These are phyloP conservation scores for Populus simonii DNA, from an alignment of 345 rosid species.

Conservation along the genomic window DNA sequence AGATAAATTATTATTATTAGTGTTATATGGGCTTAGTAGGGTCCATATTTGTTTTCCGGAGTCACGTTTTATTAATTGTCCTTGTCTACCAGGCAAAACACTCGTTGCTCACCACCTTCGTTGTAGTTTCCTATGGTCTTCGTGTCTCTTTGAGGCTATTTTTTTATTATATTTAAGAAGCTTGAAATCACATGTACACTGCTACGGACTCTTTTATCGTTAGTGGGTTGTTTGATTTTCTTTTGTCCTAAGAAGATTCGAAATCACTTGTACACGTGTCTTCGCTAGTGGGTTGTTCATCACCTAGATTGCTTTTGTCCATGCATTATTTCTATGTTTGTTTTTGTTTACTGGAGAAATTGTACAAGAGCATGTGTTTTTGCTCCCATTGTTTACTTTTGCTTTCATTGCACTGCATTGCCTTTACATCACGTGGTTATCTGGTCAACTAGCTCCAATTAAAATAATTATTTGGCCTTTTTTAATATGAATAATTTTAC, in stretches of 20 bases:
- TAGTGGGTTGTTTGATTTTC: background rate
- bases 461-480: no score
- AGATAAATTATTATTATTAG: background rate
- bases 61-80: conserved; percentile 12
- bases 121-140: conserved; percentile 14
- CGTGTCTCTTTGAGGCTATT: background rate
- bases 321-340: no score
- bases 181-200: background rate
- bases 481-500: no score
- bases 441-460: background rate
- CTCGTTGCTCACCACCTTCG: conserved; percentile 1
- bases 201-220: background rate
- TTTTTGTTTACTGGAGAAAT: no score
- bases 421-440: no score
- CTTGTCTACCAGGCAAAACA: background rate
- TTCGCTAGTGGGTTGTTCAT: no score
- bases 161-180: background rate
- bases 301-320: background rate
- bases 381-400: no score
- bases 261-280: no score
- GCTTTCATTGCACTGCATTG: no score
- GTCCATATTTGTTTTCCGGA: background rate
- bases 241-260: no score
- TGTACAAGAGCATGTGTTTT: no score
- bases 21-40: background rate